Base-by-base conservation (phyloP, 176 grass and related monocot genomes). In the Hsuehochloa calcarea region DNA sequence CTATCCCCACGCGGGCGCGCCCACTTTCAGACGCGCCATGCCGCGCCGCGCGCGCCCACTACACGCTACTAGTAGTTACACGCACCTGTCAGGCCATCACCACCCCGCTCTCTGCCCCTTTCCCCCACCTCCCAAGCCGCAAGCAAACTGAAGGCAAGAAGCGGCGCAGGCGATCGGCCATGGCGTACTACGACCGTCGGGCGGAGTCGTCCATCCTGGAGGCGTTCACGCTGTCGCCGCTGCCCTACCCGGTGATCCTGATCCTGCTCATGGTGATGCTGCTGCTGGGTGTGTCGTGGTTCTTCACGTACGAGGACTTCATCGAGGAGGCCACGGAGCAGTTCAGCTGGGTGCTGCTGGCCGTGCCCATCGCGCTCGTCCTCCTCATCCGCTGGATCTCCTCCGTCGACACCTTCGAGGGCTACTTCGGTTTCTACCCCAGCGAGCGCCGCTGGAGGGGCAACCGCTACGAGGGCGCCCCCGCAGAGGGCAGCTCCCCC, bases 371-470 rank as follows among this genome's bases (percentile, higher is more conserved):
- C 80, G 63, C 86, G 12, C 89, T 97, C 81, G 85, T 98, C 15
- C 88, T 98, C 65, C 70, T 95, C 72, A 98, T 98, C 80, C 66
- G 80, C 10, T 98, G 96, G 96, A 68, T 95, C 65, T 98, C 96
- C 51, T 95, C 93, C 66, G 81, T 95, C 45, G 96, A 98, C 0
- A 68, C 41, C 80, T 86, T 95, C 85, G 93, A 98, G 25, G 93
- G 93, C 0, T 80, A 86, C 82, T 70, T 90, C 75, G 83, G 93
- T 0, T 88, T 90, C 64, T 89, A 94, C 74, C 83, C 82, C 20
- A 71, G 55, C 19, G 85, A 90, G 35, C 51, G 80, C 56, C 81
- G 81, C 14, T 82, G 75, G 60, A 71, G 87, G 31, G 39, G 66
- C 11, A n/a, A 44, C 22, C 46, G 80, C 0, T 81, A 79, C 79